Conservation (phyloP, 345 rosid species). For the Pugionium cornutum region DNA sequence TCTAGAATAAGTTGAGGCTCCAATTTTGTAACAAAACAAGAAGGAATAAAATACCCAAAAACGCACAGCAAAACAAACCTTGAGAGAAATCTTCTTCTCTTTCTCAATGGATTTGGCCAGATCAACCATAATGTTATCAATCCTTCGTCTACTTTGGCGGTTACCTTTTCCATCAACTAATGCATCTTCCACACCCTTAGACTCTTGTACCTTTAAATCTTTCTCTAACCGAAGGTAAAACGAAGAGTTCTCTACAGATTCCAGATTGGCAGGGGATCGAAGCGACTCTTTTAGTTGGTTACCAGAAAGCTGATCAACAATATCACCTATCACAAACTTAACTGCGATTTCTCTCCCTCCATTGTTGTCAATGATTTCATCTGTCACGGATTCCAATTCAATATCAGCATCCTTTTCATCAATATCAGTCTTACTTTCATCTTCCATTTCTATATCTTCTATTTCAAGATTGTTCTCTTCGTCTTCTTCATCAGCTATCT, state of each 20-base stretch:
- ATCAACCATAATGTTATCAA: conserved; percentile 70
- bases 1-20: conserved; percentile 17
- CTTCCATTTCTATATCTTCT: conserved; percentile 61
- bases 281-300: conserved; percentile 53
- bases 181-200: conserved; percentile 49
- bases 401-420: conserved; percentile 56
- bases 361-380: conserved; percentile 55
- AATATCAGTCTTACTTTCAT: conserved; percentile 56
- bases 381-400: conserved; percentile 48
- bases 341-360: conserved; percentile 66
- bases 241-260: conserved; percentile 53
- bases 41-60: not conserved
- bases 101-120: conserved; percentile 76
- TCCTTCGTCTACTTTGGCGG: conserved; percentile 60
- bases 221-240: conserved; percentile 79
- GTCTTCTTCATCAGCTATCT: conserved; percentile 78
- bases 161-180: conserved; percentile 56
- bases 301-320: conserved; percentile 60
- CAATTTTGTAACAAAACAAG: conserved; percentile 8
- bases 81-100: conserved; percentile 87
- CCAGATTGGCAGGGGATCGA: conserved; percentile 78
- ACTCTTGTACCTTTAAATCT: conserved; percentile 46
- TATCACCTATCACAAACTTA: conserved; percentile 76
- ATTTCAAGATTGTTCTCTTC: conserved; percentile 55
- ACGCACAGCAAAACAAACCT: conserved; percentile 53